Conservation (phyloP, 78 protist species). For the Parvularia atlantis region DNA sequence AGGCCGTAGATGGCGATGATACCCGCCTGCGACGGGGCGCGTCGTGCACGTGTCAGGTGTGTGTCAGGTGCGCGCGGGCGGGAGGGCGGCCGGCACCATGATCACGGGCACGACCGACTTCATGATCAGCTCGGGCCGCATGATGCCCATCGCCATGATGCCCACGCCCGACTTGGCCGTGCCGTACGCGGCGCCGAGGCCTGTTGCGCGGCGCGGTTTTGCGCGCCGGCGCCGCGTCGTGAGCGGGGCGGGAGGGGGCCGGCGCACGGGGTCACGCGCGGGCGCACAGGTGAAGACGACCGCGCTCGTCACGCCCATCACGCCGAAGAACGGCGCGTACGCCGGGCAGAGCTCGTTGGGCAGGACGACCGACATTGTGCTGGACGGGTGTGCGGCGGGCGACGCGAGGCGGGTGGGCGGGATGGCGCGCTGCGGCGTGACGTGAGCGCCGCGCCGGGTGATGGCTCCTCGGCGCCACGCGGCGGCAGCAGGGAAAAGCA, state of each 20-base stretch:
- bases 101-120: conserved; percentile 49
- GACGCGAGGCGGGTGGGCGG: no score
- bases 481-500: no score
- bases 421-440: no score
- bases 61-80: no score
- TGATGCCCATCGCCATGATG: conserved; percentile 89
- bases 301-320: conserved; percentile 33
- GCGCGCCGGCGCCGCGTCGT: not conserved
- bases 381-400: no score
- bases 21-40: conserved; percentile 99
- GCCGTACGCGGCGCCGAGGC: conserved; percentile 99
- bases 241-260: not conserved
- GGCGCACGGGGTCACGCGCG: not conserved
- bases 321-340: conserved; percentile 32
- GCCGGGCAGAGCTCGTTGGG: no score
- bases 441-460: no score
- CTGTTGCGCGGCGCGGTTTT: conserved; percentile 25
- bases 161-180: conserved; percentile 98
- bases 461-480: no score
- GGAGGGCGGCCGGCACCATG: not conserved
- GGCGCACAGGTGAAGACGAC: conserved; percentile 29
- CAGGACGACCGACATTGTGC: no score
- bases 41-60: no score
- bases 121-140: conserved; percentile 90
- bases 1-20: conserved; percentile 98